Conservation (phyloP, 2,329 filamentous ascomycete species). For the Fusarium sp. region DNA sequence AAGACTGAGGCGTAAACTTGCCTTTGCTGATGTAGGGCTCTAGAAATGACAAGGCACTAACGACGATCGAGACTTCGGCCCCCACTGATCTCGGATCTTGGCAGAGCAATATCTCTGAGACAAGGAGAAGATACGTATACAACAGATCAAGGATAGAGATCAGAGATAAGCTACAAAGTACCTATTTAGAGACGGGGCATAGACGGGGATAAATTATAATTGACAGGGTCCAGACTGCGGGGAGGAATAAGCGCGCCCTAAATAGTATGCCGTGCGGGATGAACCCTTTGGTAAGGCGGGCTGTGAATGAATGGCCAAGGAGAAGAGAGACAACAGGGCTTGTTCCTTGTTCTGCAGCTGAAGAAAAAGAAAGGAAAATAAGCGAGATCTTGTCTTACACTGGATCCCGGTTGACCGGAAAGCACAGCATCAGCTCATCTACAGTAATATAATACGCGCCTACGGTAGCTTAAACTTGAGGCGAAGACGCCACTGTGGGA, state of each 20-base stretch:
- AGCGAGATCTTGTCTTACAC: constrained; percentile 22
- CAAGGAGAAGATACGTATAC: constrained; percentile 21
- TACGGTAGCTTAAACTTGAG: constrained; percentile 21
- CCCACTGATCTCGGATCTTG: constrained; percentile 3
- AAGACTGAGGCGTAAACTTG: constrained; percentile 2
- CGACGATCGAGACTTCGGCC: not conserved
- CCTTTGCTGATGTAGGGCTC: not conserved
- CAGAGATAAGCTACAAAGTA: not conserved
- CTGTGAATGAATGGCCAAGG: constrained; percentile 6
- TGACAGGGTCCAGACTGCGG: constrained; percentile 19
- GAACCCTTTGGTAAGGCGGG: constrained; percentile 19
- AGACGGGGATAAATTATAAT: constrained; percentile 6
- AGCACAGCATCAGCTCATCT: not conserved
- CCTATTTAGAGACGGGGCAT: constrained; percentile 9
- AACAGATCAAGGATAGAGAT: constrained; percentile 3
- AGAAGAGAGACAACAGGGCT: constrained; percentile 12
- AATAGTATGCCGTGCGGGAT: constrained; percentile 16
- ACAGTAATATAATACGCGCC: not conserved
- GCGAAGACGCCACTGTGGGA: constrained; percentile 10
- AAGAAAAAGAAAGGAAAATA: not conserved
- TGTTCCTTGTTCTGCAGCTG: not conserved
- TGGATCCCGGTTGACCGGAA: constrained; percentile 4
- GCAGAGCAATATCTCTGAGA: constrained; percentile 14
- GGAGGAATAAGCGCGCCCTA: constrained; percentile 31
- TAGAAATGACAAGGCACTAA: not conserved